A percentile compares a stretch with the other conserved stretches of the same genome.
These are phyloP conservation scores for Blastobotrys americana DNA, from an alignment of 805 yeast species.

Conservation along the genomic window DNA sequence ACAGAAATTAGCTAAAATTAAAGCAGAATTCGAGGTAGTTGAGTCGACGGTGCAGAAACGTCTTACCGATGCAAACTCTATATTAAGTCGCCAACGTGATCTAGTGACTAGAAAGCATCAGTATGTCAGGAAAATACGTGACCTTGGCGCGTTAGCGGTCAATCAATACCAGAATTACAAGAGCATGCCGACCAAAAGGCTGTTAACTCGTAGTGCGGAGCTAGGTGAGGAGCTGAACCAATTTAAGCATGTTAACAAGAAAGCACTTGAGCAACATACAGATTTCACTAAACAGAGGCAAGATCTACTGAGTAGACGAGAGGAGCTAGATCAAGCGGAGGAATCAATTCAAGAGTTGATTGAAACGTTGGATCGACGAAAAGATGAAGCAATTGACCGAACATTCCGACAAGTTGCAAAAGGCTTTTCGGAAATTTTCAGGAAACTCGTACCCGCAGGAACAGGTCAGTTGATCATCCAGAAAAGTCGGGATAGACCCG, in stretches of 20 bases:
- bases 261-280: conserved; percentile 77
- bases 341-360: conserved; percentile 68
- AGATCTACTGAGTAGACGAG: conserved; percentile 55
- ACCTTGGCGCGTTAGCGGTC: conserved; percentile 84
- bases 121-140: conserved; percentile 63
- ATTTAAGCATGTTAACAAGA: conserved; percentile 75
- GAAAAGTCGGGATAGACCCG: conserved; percentile 29
- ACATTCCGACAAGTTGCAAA: conserved; percentile 72
- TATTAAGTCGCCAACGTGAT: conserved; percentile 53
- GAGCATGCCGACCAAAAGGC: conserved; percentile 41
- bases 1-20: conserved; percentile 40
- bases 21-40: conserved; percentile 49
- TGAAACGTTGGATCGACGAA: conserved; percentile 61
- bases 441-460: conserved; percentile 76
- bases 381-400: conserved; percentile 70
- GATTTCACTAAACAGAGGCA: conserved; percentile 68
- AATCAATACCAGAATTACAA: conserved; percentile 57
- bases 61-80: conserved; percentile 58
- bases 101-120: conserved; percentile 61
- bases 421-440: conserved; percentile 69
- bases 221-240: conserved; percentile 52
- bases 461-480: conserved; percentile 66
- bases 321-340: conserved; percentile 63
- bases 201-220: conserved; percentile 46
- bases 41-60: conserved; percentile 52